Evolutionary conservation across 202 grass and related monocot species (phyloP).

Genomic region (Eragrostis tef): DNA sequence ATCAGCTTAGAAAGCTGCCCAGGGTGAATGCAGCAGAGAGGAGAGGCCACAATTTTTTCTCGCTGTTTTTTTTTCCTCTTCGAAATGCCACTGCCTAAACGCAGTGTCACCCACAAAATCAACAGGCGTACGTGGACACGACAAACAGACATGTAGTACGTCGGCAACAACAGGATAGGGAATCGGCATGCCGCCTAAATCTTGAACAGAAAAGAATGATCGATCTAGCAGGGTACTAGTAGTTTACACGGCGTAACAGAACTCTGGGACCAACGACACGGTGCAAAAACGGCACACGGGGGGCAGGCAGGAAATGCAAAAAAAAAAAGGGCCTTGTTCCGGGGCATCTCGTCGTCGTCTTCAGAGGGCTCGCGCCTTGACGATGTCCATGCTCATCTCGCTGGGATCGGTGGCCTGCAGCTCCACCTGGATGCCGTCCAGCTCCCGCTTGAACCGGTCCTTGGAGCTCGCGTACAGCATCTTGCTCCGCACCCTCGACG

Average conservation of each 20-base stretch:
- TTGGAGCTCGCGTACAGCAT: constrained; percentile 96
- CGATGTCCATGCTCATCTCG: constrained; percentile 85
- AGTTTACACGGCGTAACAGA: constrained; percentile 33
- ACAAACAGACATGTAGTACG: too few relatives aligned
- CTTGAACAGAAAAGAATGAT: constrained; percentile 9
- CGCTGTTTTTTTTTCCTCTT: background rate
- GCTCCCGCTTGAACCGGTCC: constrained; percentile 91
- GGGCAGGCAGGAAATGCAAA: constrained; percentile 1
- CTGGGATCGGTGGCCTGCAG: constrained; percentile 85
- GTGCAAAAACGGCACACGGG: background rate
- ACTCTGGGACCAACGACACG: background rate
- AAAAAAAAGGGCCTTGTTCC: background rate
- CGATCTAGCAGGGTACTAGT: constrained; percentile 25
- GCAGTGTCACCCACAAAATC: background rate
- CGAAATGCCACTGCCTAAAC: constrained; percentile 34
- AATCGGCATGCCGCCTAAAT: constrained; percentile 34
- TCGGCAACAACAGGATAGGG: too few relatives aligned
- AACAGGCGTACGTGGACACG: background rate
- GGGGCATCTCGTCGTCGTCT: background rate
- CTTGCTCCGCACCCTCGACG: constrained; percentile 73
- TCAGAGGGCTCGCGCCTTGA: constrained; percentile 77
- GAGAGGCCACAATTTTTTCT: too few relatives aligned
- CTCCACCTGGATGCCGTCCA: constrained; percentile 90
- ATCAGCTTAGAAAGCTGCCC: too few relatives aligned
- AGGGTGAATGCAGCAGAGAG: too few relatives aligned